Conservation (phyloP, 2,329 filamentous ascomycete genomes). For the Orbilia quercus region DNA sequence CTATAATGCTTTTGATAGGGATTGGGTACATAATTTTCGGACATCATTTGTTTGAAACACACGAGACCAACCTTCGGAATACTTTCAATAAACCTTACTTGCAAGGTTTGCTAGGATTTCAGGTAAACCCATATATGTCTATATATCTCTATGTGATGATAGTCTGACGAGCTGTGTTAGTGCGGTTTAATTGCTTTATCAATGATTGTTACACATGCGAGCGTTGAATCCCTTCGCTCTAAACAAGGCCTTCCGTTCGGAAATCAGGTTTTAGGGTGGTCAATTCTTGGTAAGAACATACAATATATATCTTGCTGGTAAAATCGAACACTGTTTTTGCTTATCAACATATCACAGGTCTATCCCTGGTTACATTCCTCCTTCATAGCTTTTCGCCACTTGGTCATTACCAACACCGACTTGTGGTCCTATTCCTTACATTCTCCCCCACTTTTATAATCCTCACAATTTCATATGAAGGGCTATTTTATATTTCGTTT, state of each 20-base stretch:
- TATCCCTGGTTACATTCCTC: constrained; percentile 81
- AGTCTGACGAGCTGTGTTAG: constrained; percentile 8
- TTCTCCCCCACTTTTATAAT: constrained; percentile 96
- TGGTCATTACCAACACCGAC: constrained; percentile 86
- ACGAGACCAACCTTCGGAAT: neutral
- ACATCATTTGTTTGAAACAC: constrained; percentile 18
- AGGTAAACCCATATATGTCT: constrained; percentile 61
- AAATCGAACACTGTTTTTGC: constrained; percentile 31
- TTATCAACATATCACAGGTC: constrained; percentile 65
- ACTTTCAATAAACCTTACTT: constrained; percentile 28
- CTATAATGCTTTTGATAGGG: constrained; percentile 2
- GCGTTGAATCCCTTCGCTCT: constrained; percentile 83
- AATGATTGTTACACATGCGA: constrained; percentile 87
- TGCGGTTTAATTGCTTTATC: constrained; percentile 67
- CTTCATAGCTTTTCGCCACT: constrained; percentile 83
- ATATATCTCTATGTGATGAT: neutral
- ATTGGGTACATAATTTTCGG: constrained; percentile 25
- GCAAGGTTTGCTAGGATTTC: constrained; percentile 68
- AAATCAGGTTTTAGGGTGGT: constrained; percentile 88
- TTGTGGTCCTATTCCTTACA: constrained; percentile 88
- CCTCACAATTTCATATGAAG: constrained; percentile 96
- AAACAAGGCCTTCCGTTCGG: constrained; percentile 85
- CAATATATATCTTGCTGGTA: constrained; percentile 43
- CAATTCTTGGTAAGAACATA: constrained; percentile 72
- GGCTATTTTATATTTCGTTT: constrained; percentile 93